Evolutionary conservation across 1,284 basidiomycete genomes (phyloP).

Genomic region (Macrocybe sp.): DNA sequence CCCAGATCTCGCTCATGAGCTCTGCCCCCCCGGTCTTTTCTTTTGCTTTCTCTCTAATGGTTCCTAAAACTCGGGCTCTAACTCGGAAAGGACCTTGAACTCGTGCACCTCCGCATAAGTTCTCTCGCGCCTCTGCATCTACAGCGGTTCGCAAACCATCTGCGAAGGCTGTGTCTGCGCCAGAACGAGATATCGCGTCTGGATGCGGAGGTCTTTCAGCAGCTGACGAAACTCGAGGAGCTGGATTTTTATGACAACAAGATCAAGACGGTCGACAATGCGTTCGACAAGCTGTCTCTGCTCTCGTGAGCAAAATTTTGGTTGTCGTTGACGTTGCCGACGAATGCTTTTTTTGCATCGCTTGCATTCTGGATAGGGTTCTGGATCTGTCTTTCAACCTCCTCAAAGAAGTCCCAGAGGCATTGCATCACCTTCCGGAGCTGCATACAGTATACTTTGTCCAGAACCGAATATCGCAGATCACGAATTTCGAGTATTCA

Average conservation of each 20-base stretch:
- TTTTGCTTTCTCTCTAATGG: too few relatives aligned
- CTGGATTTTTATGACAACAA: constrained; percentile 97
- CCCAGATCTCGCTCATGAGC: constrained; percentile 1
- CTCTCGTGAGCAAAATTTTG: constrained; percentile 55
- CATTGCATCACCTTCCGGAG: constrained; percentile 51
- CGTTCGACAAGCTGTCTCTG: constrained; percentile 55
- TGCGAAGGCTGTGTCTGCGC: constrained; percentile 81
- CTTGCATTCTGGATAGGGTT: constrained; percentile 39
- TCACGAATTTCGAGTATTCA: constrained; percentile 61
- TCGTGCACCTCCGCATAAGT: constrained; percentile 79
- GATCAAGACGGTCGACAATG: constrained; percentile 68
- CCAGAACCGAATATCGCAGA: constrained; percentile 90
- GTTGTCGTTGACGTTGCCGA: constrained; percentile 1
- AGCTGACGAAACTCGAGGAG: constrained; percentile 76
- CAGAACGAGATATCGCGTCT: constrained; percentile 71
- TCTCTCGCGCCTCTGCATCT: constrained; percentile 63
- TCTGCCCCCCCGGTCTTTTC: too few relatives aligned
- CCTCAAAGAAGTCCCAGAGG: constrained; percentile 66
- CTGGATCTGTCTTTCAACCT: constrained; percentile 97
- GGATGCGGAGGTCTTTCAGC: constrained; percentile 18
- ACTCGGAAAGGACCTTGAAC: constrained; percentile 75
- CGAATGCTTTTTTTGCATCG: neutral
- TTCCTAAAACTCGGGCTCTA: neutral
- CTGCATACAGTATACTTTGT: constrained; percentile 89
- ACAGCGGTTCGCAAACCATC: constrained; percentile 61